Conservation (phyloP, 305 asterid species). For the Andrographis paniculata region DNA sequence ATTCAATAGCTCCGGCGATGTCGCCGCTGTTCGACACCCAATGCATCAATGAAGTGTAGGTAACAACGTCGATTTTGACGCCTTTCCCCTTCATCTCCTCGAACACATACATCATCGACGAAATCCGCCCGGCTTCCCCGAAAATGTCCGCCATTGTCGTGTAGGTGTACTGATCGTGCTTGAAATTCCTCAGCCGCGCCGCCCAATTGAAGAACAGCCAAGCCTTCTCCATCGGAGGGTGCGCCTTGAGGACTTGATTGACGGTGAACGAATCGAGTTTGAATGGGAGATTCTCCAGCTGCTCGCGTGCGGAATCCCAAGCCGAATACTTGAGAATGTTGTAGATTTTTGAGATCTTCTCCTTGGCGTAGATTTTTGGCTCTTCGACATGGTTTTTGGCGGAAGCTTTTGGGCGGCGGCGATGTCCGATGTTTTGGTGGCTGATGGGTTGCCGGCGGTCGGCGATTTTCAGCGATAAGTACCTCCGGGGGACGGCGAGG, state of each 20-base stretch:
- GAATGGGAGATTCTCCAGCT: constrained; percentile 40
- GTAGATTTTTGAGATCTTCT: constrained; percentile 48
- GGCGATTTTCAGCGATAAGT: constrained; percentile 20
- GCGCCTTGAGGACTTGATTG: constrained; percentile 82
- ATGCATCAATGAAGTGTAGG: constrained; percentile 1
- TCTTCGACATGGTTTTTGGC: constrained; percentile 25
- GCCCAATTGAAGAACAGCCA: constrained; percentile 98
- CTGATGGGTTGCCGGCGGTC: constrained; percentile 22
- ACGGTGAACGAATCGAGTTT: constrained; percentile 90
- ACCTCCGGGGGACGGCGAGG: constrained; percentile 14
- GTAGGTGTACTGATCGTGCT: constrained; percentile 89
- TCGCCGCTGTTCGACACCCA: background rate
- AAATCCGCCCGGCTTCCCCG: constrained; percentile 81
- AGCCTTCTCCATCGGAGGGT: constrained; percentile 90
- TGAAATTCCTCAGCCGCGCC: constrained; percentile 39
- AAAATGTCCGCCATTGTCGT: constrained; percentile 95
- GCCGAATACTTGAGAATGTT: constrained; percentile 53
- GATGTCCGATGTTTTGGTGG: constrained; percentile 17
- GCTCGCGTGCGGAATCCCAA: constrained; percentile 78
- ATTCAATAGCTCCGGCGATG: background rate
- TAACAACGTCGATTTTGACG: constrained; percentile 42
- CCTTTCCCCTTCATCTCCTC: constrained; percentile 65
- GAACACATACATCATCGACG: constrained; percentile 70
- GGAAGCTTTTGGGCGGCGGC: constrained; percentile 24
- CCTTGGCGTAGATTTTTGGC: constrained; percentile 42